A percentile compares a stretch with the other conserved stretches of the same genome.
Conservation (phyloP, 352 stramenopile genomes). For the Halophytophthora polymorphica region DNA sequence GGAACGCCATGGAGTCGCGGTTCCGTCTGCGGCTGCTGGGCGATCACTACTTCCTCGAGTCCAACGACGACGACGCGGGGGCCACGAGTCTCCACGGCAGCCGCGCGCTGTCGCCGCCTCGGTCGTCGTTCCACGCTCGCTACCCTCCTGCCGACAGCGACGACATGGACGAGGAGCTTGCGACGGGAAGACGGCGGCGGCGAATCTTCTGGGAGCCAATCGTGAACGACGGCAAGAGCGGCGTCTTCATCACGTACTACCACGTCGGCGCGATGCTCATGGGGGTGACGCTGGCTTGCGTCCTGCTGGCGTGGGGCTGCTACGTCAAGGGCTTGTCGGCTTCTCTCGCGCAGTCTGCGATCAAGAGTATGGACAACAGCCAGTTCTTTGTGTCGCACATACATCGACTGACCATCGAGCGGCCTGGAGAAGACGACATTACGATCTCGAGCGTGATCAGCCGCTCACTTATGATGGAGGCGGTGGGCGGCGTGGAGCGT, state of each 20-base stretch:
- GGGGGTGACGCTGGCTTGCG: constrained; percentile 32
- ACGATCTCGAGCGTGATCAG: constrained; percentile 78
- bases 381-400: constrained; percentile 67
- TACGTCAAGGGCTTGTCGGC: constrained; percentile 72
- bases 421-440: constrained; percentile 62
- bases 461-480: constrained; percentile 52
- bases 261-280: constrained; percentile 63
- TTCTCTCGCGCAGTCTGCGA: constrained; percentile 58
- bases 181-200: constrained; percentile 13
- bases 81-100: constrained; percentile 17
- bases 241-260: constrained; percentile 82
- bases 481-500: constrained; percentile 22
- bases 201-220: constrained; percentile 70
- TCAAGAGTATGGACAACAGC: constrained; percentile 57
- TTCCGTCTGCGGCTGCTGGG: constrained; percentile 52
- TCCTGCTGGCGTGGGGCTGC: constrained; percentile 69
- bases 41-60: constrained; percentile 63
- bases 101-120: constrained; percentile 2
- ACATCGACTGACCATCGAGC: constrained; percentile 67
- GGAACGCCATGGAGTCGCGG: constrained; percentile 38
- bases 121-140: constrained; percentile 26
- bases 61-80: constrained; percentile 29
- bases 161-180: constrained; percentile 27
- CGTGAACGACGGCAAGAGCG: constrained; percentile 65
- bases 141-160: constrained; percentile 12